Base-by-base conservation (phyloP, 345 rosid genomes). In the Streptanthus diversifolius region DNA sequence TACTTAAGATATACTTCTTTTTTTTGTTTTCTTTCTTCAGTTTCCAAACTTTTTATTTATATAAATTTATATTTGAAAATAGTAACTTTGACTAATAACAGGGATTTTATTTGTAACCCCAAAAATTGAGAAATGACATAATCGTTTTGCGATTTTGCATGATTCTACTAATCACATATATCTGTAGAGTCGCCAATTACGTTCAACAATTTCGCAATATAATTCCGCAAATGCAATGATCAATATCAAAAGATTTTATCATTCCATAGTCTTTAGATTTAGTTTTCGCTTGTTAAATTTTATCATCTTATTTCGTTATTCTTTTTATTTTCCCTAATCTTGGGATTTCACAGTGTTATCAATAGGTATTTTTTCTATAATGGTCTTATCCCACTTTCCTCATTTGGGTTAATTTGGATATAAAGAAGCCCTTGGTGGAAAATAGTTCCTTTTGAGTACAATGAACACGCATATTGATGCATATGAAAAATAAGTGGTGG, bases 1-100 rank as follows among this genome's bases (percentile, higher is more conserved):
- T 81, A 71, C 85, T 61, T 78, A 29, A 63, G 73, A 52, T 77
- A 47, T 74, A 58, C 3, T 45, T 33, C 53, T 51, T 25, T 39
- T 19, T 2, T 19, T 36, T 59, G 8, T 10, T 54, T 67, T 25
- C 17, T 52, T 21, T 69, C 37, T 59, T 13, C 22, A 45, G 3
- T 6, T 13, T 25, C 51, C 21, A 58, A 35, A 33, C 3, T 53
- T 11, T 55, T 54, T 66, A 10, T 39, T 47, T 29, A 54, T 33
- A 73, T 2, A 52, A 25, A 48, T 29, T 7, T 17, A 17, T 5
- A n/a, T 66, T 27, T 27, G 29, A 3, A 60, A 60, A 52, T 52
- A 57, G 74, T 68, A 41, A 43, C 78, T 63, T 79, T 80, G 68
- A 68, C 30, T 30, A 15, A 15, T 18, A 66, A 74, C 5, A 58